phyloP scores from a whole-genome alignment of 805 yeast genomes.

The Starmera amethionina region DNA sequence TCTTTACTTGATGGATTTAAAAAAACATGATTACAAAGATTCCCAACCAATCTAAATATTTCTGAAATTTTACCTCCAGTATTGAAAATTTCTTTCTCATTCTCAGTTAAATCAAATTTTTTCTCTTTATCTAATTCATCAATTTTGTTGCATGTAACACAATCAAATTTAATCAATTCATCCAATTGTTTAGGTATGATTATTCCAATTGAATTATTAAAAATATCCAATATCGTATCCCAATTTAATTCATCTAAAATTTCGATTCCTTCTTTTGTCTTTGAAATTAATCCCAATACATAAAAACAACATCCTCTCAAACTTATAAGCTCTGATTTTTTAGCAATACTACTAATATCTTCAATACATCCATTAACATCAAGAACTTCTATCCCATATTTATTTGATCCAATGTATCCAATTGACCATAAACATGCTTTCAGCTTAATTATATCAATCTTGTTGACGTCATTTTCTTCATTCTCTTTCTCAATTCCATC shows the following conservation, averaged over 20 bases:
- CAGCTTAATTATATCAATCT: constrained; percentile 32
- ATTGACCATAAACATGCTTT: constrained; percentile 82
- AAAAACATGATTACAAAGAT: constrained; percentile 45
- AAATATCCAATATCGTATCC: constrained; percentile 40
- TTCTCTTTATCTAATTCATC: constrained; percentile 3
- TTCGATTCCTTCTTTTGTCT: constrained; percentile 73
- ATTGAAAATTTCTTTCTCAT: constrained; percentile 7
- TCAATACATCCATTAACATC: constrained; percentile 43
- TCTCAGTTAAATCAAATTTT: constrained; percentile 5
- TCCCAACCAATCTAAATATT: constrained; percentile 32
- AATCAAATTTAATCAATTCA: constrained; percentile 16
- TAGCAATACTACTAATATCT: constrained; percentile 43
- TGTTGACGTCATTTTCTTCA: constrained; percentile 12
- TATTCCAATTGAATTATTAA: constrained; percentile 33
- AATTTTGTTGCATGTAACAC: constrained; percentile 2
- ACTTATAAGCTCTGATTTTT: constrained; percentile 40
- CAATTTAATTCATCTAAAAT: constrained; percentile 76
- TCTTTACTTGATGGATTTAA: constrained; percentile 47
- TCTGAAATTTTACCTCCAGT: constrained; percentile 17
- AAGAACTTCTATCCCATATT: constrained; percentile 52
- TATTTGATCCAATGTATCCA: constrained; percentile 72
- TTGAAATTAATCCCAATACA: constrained; percentile 64
- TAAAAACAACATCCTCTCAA: constrained; percentile 71
- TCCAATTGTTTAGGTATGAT: constrained; percentile 27
- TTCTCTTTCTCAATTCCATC: not conserved